Conservation (phyloP, 2,329 filamentous ascomycete species). For the Aspergillus sp. region DNA sequence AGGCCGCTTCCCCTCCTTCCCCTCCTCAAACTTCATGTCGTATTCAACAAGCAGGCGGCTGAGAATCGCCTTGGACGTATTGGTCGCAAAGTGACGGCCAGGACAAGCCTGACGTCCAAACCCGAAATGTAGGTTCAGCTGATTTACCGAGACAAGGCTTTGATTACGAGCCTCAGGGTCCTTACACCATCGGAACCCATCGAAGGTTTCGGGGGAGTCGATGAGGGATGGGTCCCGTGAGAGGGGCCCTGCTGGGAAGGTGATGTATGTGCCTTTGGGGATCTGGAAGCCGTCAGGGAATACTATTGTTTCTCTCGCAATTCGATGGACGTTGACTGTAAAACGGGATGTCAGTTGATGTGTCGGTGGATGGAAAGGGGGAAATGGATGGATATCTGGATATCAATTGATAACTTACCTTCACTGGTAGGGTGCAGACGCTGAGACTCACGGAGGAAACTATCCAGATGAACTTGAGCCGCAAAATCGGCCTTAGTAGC, state of each 20-base stretch:
- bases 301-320: conserved; percentile 22
- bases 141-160: conserved; percentile 21
- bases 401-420: conserved; percentile 16
- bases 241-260: conserved; percentile 30
- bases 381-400: too few species aligned
- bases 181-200: conserved; percentile 30
- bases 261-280: conserved; percentile 26
- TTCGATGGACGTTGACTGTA: conserved; percentile 30
- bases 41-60: conserved; percentile 31
- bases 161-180: conserved; percentile 16
- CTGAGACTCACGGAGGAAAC: conserved; percentile 32
- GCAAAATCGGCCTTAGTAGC: conserved; percentile 22
- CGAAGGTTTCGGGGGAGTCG: conserved; percentile 21
- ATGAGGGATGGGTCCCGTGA: conserved; percentile 27
- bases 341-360: background rate
- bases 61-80: conserved; percentile 26
- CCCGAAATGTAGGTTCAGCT: conserved; percentile 28
- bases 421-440: conserved; percentile 29
- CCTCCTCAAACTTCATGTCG: conserved; percentile 28
- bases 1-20: conserved; percentile 16
- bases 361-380: background rate
- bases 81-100: conserved; percentile 25
- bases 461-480: conserved; percentile 25
- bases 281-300: conserved; percentile 27
- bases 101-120: conserved; percentile 27